Evolutionary conservation across 176 grass and related monocot species (phyloP), one percentile per base, ranked within the genome.

Genomic region (Bothriochloa decipiens): DNA sequence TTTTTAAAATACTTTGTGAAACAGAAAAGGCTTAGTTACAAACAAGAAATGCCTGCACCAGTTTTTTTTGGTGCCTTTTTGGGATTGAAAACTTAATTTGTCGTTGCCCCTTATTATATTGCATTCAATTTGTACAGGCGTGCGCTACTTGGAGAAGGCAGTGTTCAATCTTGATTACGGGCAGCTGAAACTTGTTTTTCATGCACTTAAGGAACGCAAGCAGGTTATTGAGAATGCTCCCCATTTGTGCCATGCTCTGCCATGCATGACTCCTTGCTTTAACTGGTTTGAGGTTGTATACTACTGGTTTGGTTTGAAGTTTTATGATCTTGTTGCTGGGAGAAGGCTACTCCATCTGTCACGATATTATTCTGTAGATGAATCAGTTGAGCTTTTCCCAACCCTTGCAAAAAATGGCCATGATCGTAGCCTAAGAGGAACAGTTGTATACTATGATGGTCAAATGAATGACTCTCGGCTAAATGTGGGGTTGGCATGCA

Each of bases 251-350:
- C 89, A 98, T 83, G 91, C 91, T 82, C 75, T 98, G 67, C 93
- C 96, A 33, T 95, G 96, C 88, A 98, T 98, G 96, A 98, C 92
- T 65, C 96, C 93, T 57, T 98, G 96, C 81, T 98, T 98, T 91
- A 94, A 90, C 40, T 98, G 96, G 96, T 98, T 98, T 82, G 96
- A 98, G 69, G 86, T 83, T 83, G 64, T 98, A 77, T 98, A 95
- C 81, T 98, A 93, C 74, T 98, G 96, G 96, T 80, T 91, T 13
- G 96, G 96, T 68, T 78, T 98, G 69, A 98, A 98, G 81, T 63
- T 98, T 36, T 98, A 98, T 76, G 96, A 95, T 88, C 79, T 98
- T 16, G 91, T 98, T 69, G 93, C 96, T 84, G 96, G 96, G 11
- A 90, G 84, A 84, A 91, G 87, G 83, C 72, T 98, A 80, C 93